A percentile compares a stretch with the other conserved stretches of the same genome.
These are phyloP conservation scores for Kalanchoe fedtschenkoi DNA, from an alignment of 164 flowering plant genomes.

Conservation along the genomic window DNA sequence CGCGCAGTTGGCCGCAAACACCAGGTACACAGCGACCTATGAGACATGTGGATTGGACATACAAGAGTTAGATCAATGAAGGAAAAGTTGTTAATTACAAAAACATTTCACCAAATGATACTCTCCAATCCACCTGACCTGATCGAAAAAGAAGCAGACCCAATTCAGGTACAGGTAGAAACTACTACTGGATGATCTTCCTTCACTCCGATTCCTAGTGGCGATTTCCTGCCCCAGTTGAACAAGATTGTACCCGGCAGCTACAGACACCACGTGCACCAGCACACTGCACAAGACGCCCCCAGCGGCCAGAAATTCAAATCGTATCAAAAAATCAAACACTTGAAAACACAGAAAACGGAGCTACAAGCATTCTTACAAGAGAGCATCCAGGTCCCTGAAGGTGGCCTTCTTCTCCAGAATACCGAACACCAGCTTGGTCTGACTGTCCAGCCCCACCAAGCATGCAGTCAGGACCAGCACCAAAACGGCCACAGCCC, in stretches of 20 bases:
- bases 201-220: background rate
- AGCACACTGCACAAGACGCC: conserved; percentile 19
- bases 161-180: conserved; percentile 21
- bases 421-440: conserved; percentile 21
- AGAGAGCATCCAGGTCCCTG: conserved; percentile 35
- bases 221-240: conserved; percentile 26
- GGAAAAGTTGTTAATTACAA: background rate
- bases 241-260: conserved; percentile 48
- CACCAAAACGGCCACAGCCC: conserved; percentile 20
- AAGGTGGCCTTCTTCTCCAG: conserved; percentile 28
- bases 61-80: background rate
- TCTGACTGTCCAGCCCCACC: conserved; percentile 35
- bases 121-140: conserved; percentile 34
- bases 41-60: background rate
- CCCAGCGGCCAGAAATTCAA: background rate
- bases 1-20: conserved; percentile 31
- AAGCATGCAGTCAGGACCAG: conserved; percentile 31
- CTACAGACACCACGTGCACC: conserved; percentile 31
- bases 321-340: background rate
- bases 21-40: conserved; percentile 41
- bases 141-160: conserved; percentile 48
- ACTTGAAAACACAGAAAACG: background rate
- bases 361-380: conserved; percentile 19
- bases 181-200: conserved; percentile 6
- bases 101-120: background rate